Percentiles rank a stretch among this genome's conserved stretches.
phyloP scores from a whole-genome alignment of 345 rosid genomes.

The Anacardium occidentale region DNA sequence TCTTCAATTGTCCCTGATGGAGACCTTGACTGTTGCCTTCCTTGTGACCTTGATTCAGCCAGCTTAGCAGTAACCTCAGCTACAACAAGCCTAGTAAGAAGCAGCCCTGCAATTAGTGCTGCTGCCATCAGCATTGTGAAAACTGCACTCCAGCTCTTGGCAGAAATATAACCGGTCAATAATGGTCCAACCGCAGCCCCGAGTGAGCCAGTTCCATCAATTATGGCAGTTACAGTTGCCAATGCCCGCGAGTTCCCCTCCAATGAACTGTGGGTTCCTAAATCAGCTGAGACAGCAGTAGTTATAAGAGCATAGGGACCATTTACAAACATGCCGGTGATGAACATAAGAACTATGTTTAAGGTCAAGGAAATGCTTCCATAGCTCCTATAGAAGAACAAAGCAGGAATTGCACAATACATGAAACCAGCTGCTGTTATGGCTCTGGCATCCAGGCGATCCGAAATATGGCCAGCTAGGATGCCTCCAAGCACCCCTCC shows the following conservation, averaged over 20 bases:
- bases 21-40: constrained; percentile 22
- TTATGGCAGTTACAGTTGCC: constrained; percentile 96
- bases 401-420: constrained; percentile 90
- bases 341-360: constrained; percentile 68
- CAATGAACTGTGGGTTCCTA: constrained; percentile 91
- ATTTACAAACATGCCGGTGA: constrained; percentile 86
- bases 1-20: constrained; percentile 10
- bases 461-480: constrained; percentile 90
- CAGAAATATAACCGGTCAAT: constrained; percentile 81
- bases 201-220: constrained; percentile 95
- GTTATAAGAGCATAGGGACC: constrained; percentile 96
- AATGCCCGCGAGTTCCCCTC: constrained; percentile 85
- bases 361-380: constrained; percentile 66
- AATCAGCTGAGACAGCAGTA: constrained; percentile 92
- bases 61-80: constrained; percentile 77
- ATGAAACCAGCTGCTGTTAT: constrained; percentile 90
- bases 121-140: constrained; percentile 92
- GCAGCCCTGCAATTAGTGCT: constrained; percentile 73
- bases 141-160: constrained; percentile 83
- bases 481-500: constrained; percentile 98
- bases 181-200: constrained; percentile 98
- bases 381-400: constrained; percentile 74
- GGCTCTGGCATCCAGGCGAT: constrained; percentile 75
- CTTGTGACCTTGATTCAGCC: constrained; percentile 42
- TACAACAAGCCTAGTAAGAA: constrained; percentile 71